Base-by-base conservation (phyloP, 176 grass and related monocot genomes). In the Bolboschoenus planiculmis region DNA sequence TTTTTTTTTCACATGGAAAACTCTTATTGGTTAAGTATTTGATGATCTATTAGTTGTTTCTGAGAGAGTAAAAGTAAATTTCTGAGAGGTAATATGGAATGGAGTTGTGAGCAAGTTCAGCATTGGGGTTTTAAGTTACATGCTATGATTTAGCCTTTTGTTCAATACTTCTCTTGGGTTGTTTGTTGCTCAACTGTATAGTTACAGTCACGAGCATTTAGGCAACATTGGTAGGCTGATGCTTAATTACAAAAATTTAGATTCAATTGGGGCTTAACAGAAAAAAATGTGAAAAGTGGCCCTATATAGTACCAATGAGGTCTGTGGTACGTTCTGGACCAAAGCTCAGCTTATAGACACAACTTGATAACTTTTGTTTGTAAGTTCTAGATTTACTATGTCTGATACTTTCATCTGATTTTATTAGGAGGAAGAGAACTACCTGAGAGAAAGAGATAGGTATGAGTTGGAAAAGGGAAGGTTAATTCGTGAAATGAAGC, bases 401-500 rank as follows among this genome's bases (percentile, higher is more conserved):
- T 84, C 81, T 87, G 43, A 44, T 83, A 77, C 10, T 82, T 36
- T 58, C 31, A 24, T 57, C 85, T 54, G 63, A 86, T 68, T 86
- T 43, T 73, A 81, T 77, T 82, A 99, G 97, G 97, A 99, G 66
- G 97, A 99, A 92, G 97, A 99, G 62, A 90, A 87, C 57, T 96
- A 87, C 90, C 63, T 96, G 78, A 90, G 88, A 86, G 97, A 99
- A 87, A 90, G 91, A 86, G 97, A 99, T 84, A 91, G 92, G 15
- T 99, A 89, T 86, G 97, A 99, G 80, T 82, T 99, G 68, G 97
- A 99, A 86, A 99, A 96, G 74, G 97, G 93, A 66, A 91, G 90
- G 80, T 91, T 99, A 55, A 93, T 99, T 89, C 93, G 97, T 59
- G 97, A 99, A 91, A 99, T 99, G 97, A 99, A 99, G 85, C 93